Base-by-base conservation (phyloP, 306 rosid species). In the Carpinus viminea region DNA sequence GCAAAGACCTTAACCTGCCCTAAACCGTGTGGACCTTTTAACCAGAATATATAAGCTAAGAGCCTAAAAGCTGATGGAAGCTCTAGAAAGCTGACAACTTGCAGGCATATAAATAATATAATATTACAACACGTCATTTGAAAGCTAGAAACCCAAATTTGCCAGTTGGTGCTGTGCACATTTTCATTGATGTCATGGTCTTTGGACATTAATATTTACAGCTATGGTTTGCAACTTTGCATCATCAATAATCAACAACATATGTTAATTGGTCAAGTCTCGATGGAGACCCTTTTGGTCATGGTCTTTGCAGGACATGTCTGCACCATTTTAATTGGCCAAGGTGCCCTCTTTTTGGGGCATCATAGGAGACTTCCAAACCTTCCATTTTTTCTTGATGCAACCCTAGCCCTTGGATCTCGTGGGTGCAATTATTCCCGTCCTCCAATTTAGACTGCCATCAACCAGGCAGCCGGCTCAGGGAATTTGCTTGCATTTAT, bases 11-110 rank as follows among this genome's bases (percentile, higher is more conserved):
- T 38, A 10, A 2, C 74, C 9, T 21, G 77, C 72, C 24, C 61
- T 53, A 76, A 83, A 85, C 85, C 89, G 89, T 60, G 89, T 89
- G 91, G 91, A 7, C 62, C 77, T 82, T 81, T 76, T 3, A 77
- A 31, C 74, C 62, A 7, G 3, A 50, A 76, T 68, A 72, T 74
- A 61, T 24, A 2, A 46, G 41, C 70, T 65, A 43, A n/a, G 62
- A 41, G 48, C 48, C 10, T 45, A 45, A 5, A 9, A 5, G 12
- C 59, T 17, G 3, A 61, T 43, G 56, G 70, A 75, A 68, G 71
- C 81, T 74, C 69, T 77, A 76, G 77, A 74, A 80, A 56, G 46
- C 24, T 77, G 84, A 86, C 86, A 81, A 83, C 81, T 75, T 59
- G 59, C 82, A 78, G 38, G 69, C 87, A 83, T 69, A n/a, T n/a